Evolutionary conservation across 78 protist species (phyloP), one percentile per base, ranked within the genome.

Genomic region (Polysphondylium violaceum): DNA sequence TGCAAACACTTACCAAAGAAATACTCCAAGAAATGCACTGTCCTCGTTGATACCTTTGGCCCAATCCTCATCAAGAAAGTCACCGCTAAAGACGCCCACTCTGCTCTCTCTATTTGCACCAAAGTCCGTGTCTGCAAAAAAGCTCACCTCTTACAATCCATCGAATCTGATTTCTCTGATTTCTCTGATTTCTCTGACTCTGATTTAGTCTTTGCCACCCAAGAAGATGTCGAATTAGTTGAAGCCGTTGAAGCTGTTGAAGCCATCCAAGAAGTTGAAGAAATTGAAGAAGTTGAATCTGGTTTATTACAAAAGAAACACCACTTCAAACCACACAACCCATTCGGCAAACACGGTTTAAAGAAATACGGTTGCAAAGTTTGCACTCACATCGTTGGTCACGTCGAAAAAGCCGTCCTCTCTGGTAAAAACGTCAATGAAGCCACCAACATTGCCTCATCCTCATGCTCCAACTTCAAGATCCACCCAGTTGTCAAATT

Each of bases 281-380:
- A 47, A 8, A 8, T 47, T 14, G 53, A 47, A 47, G 23, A 47
- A 47, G 23, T 47, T 47, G 53, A 47, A 47, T 14, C 53, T 11
- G 11, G n/a, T n/a, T n/a, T 47, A 8, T 47, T 11, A 8, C 53
- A 14, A 8, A 47, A 47, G 53, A 47, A 47, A 11, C 53, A 47
- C 53, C 53, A 47, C 53, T 47, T 47, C 53, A 47, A 47, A 47
- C 53, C 53, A 47, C 53, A 47, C 53, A 47, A 47, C 53, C n/a
- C n/a, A n/a, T n/a, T n/a, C n/a, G n/a, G n/a, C n/a, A n/a, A n/a
- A n/a, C n/a, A n/a, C n/a, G n/a, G n/a, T n/a, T n/a, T n/a, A n/a
- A n/a, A n/a, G n/a, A n/a, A n/a, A n/a, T n/a, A n/a, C n/a, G n/a
- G n/a, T n/a, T n/a, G n/a, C n/a, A n/a, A n/a, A n/a, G n/a, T n/a